Conservation (phyloP, 2,329 filamentous ascomycete species). For the Magnaporthiopsis rhizophila region DNA sequence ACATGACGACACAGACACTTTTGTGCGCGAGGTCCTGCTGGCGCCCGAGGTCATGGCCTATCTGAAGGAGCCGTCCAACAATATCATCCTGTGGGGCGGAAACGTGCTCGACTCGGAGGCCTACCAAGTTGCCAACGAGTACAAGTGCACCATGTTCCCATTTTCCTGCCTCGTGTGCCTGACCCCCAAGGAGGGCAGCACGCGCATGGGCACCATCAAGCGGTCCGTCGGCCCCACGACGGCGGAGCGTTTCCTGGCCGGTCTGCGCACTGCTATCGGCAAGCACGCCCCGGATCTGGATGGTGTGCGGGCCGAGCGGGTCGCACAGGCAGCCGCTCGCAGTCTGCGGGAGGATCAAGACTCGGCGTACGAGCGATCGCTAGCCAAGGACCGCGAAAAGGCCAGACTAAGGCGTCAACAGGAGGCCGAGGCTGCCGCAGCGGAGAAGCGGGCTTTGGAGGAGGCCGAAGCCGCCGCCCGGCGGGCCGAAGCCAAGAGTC, state of each 20-base stretch:
- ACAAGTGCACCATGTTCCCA: constrained; percentile 87
- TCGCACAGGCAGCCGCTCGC: constrained; percentile 73
- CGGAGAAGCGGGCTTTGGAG: constrained; percentile 52
- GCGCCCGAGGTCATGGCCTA: constrained; percentile 66
- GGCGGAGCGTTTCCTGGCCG: constrained; percentile 62
- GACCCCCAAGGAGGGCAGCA: constrained; percentile 75
- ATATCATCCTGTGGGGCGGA: constrained; percentile 85
- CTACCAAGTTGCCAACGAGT: constrained; percentile 81
- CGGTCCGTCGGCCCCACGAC: constrained; percentile 67
- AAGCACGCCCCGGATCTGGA: constrained; percentile 71
- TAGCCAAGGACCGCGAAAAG: constrained; percentile 81
- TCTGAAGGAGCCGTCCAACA: constrained; percentile 65
- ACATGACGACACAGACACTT: constrained; percentile 82
- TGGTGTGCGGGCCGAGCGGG: constrained; percentile 64
- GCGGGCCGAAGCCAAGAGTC: constrained; percentile 37
- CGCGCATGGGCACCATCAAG: constrained; percentile 84
- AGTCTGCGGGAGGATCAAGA: constrained; percentile 83
- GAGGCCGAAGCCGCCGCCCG: constrained; percentile 53
- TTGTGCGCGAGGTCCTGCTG: constrained; percentile 75
- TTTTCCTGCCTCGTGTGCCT: constrained; percentile 82
- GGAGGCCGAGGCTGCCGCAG: constrained; percentile 59
- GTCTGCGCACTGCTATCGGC: constrained; percentile 64
- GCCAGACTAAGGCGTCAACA: constrained; percentile 69
- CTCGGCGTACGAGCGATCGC: constrained; percentile 82
- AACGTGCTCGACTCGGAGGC: constrained; percentile 90